phyloP scores from a whole-genome alignment of 192 early-diverging fungal genomes.

The Entomortierella parvispora region DNA sequence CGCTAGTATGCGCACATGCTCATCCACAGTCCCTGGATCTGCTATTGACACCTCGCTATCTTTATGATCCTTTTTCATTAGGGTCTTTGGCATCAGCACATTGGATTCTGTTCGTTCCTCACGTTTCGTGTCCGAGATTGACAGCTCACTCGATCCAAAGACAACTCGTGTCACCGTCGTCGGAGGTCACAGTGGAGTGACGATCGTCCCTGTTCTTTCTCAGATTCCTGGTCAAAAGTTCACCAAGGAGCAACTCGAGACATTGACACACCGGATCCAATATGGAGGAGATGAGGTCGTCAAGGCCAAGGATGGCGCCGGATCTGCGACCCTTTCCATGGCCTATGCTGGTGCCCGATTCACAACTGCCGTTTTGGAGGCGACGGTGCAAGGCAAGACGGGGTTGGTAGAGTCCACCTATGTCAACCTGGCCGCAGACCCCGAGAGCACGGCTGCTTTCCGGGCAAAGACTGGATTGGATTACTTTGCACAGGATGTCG shows the following conservation, averaged over 20 bases:
- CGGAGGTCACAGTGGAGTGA: conserved; percentile 94
- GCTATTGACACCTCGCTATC: neutral
- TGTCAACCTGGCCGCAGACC: conserved; percentile 68
- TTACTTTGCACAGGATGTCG: conserved; percentile 79
- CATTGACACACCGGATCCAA: conserved; percentile 93
- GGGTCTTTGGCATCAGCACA: conserved; percentile 94
- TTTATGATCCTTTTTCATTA: conserved; percentile 5
- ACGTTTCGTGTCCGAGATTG: conserved; percentile 83
- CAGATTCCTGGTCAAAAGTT: conserved; percentile 76
- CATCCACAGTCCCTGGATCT: no score
- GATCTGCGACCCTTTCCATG: conserved; percentile 89
- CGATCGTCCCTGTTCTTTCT: conserved; percentile 91
- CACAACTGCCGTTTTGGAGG: conserved; percentile 82
- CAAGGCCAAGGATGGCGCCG: conserved; percentile 91
- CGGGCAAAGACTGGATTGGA: conserved; percentile 53
- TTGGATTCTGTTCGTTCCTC: conserved; percentile 94
- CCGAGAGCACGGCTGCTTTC: conserved; percentile 23
- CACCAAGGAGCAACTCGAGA: conserved; percentile 80
- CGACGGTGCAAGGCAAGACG: conserved; percentile 67
- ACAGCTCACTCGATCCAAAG: conserved; percentile 72
- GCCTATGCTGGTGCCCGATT: conserved; percentile 88
- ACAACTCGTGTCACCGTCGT: conserved; percentile 81
- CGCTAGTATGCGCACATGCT: no score
- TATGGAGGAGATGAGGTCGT: conserved; percentile 98
- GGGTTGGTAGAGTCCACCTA: conserved; percentile 89